A percentile compares a stretch with the other conserved stretches of the same genome.
Evolutionary conservation across 176 grass and related monocot species (phyloP).

Genomic region (Lolium multiflorum): DNA sequence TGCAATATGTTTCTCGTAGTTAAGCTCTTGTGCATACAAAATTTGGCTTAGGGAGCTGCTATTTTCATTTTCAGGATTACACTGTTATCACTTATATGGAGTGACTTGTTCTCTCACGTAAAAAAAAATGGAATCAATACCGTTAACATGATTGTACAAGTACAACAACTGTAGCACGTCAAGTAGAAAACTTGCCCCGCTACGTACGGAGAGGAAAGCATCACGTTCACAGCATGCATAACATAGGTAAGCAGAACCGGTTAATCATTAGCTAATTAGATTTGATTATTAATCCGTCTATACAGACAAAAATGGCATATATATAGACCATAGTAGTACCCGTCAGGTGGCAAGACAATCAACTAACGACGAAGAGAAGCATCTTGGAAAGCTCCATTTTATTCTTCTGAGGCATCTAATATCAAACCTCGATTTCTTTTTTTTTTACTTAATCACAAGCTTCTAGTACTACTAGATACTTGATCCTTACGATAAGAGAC

Average conservation of each 20-base stretch:
- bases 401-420: slow-evolving; percentile 12
- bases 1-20: neutral
- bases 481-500: neutral
- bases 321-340: neutral
- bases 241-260: neutral
- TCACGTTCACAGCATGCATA: neutral
- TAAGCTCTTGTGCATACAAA: neutral
- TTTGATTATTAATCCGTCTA: neutral
- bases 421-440: too few species aligned
- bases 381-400: slow-evolving; percentile 5
- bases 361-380: slow-evolving; percentile 6
- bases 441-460: neutral
- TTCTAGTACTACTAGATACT: neutral
- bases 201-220: neutral
- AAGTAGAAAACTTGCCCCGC: neutral
- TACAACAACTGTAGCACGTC: too few species aligned
- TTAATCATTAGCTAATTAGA: neutral
- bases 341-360: neutral
- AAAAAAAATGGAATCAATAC: neutral
- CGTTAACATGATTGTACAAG: neutral
- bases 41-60: neutral
- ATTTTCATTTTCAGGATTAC: neutral
- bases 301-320: neutral
- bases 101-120: neutral
- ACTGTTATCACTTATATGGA: neutral